Conservation (phyloP, 768 basidiomycete genomes). For the Pleurotus salmoneostramineus region DNA sequence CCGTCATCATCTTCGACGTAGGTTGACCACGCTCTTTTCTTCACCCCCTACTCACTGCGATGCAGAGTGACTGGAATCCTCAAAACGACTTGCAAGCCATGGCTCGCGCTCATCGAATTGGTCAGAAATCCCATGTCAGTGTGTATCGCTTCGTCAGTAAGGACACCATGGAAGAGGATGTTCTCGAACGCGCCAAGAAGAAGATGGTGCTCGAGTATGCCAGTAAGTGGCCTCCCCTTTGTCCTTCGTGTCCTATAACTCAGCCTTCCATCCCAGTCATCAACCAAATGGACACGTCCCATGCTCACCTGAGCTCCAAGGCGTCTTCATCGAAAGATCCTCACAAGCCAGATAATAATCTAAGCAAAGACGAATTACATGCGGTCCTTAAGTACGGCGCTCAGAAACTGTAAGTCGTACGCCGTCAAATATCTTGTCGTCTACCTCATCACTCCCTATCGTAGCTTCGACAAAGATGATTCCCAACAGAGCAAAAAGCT, state of each 20-base stretch:
- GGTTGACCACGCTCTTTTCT: slow-evolving; percentile 26
- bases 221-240: slow-evolving; percentile 55
- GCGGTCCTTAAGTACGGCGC: slow-evolving; percentile 99
- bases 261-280: slow-evolving; percentile 62
- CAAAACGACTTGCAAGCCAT: slow-evolving; percentile 99
- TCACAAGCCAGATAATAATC: slow-evolving; percentile 75
- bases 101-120: slow-evolving; percentile 98
- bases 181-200: slow-evolving; percentile 95
- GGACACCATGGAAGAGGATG: slow-evolving; percentile 99
- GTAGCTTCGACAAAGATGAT: slow-evolving; percentile 97
- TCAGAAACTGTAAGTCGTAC: slow-evolving; percentile 78
- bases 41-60: slow-evolving; percentile 9
- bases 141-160: slow-evolving; percentile 99
- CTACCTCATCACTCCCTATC: slow-evolving; percentile 7
- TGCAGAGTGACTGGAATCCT: slow-evolving; percentile 95
- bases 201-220: slow-evolving; percentile 99
- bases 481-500: slow-evolving; percentile 89
- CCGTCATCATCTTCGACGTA: slow-evolving; percentile 98
- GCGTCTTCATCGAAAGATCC: slow-evolving; percentile 59
- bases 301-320: slow-evolving; percentile 90
- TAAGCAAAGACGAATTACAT: slow-evolving; percentile 94
- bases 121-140: slow-evolving; percentile 97
- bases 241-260: slow-evolving; percentile 6
- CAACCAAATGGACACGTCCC: slow-evolving; percentile 99
- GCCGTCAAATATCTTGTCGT: slow-evolving; percentile 4